Percentiles rank a stretch among this genome's conserved stretches.
Conservation (phyloP, 2,329 filamentous ascomycete genomes). For the Penicillium occitanis region DNA sequence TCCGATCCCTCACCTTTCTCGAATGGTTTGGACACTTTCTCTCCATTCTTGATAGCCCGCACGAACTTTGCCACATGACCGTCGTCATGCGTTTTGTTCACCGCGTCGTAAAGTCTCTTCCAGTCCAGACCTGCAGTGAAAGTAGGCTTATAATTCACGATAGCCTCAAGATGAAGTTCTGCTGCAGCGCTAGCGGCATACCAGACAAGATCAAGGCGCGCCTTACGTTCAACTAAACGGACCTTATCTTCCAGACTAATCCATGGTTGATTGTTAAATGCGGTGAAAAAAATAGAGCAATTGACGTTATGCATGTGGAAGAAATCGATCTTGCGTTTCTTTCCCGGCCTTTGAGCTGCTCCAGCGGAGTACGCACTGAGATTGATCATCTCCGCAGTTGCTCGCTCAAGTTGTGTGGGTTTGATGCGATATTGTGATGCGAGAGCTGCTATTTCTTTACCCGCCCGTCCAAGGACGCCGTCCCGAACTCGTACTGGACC, state of each 20-base stretch:
- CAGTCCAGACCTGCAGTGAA: neutral
- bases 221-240: neutral
- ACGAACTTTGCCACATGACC: neutral
- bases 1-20: neutral
- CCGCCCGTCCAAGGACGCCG: neutral
- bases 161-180: neutral
- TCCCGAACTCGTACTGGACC: neutral
- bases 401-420: too few species aligned
- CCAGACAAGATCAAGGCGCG: neutral
- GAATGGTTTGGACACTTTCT: neutral
- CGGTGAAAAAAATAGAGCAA: neutral
- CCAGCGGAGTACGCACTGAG: neutral
- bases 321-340: conserved; percentile 4
- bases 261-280: neutral
- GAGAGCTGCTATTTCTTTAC: neutral
- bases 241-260: neutral
- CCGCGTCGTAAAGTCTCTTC: neutral
- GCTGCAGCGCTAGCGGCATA: neutral
- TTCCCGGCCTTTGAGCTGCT: neutral
- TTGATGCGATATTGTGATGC: neutral
- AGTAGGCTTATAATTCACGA: too few species aligned
- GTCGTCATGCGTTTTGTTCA: neutral
- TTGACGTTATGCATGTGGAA: conserved; percentile 1
- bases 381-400: neutral
- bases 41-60: neutral